Conservation (phyloP, 163 green algal genomes). For the Chlorella variabilis region DNA sequence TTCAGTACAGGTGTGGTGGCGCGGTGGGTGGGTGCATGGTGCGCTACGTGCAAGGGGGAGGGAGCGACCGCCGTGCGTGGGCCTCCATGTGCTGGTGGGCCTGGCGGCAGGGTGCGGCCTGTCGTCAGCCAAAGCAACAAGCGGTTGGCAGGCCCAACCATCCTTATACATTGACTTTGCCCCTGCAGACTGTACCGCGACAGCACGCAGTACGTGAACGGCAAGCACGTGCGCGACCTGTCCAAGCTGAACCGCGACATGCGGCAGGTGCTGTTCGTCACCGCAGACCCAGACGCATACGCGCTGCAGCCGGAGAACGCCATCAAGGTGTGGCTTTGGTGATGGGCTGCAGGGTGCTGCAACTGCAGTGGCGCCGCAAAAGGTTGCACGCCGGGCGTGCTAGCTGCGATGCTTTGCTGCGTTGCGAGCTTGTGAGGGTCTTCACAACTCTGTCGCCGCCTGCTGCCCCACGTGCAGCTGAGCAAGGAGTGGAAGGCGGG, state of each 20-base stretch:
- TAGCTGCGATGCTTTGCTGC: no score
- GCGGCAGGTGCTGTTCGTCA: constrained; percentile 69
- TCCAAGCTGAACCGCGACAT: constrained; percentile 95
- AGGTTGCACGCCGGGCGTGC: neutral
- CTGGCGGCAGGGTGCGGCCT: no score
- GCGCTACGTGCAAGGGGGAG: neutral
- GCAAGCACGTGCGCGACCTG: constrained; percentile 93
- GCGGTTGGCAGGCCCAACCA: no score
- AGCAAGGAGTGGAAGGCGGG: constrained; percentile 32
- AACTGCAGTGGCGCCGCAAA: neutral
- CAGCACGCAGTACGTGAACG: constrained; percentile 80
- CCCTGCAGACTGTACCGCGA: constrained; percentile 72
- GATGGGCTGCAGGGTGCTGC: neutral
- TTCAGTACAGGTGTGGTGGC: constrained; percentile 63
- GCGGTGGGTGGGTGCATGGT: neutral
- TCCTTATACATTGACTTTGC: no score
- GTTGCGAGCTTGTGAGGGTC: no score
- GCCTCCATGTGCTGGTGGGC: no score
- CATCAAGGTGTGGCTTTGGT: constrained; percentile 64
- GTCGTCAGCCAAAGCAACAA: no score
- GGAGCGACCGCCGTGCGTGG: no score
- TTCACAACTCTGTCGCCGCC: no score
- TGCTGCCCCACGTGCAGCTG: constrained; percentile 17
- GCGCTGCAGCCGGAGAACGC: constrained; percentile 91
- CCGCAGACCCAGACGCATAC: constrained; percentile 70